phyloP scores from a whole-genome alignment of 192 early-diverging fungal species.

The Jimgerdemannia lactiflua region DNA sequence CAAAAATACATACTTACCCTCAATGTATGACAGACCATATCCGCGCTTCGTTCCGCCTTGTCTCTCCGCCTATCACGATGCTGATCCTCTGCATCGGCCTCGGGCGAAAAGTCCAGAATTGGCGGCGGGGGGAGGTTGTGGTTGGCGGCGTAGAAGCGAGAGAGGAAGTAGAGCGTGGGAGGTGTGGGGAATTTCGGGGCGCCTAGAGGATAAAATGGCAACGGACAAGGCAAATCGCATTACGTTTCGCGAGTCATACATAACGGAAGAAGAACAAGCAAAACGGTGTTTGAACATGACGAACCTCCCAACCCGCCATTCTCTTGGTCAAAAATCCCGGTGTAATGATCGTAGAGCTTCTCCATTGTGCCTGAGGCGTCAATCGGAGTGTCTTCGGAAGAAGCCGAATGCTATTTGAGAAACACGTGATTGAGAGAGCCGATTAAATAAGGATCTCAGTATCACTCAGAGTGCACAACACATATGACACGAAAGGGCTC shows the following conservation, averaged over 20 bases:
- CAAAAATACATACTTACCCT: slow-evolving; percentile 16
- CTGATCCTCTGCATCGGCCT: not conserved
- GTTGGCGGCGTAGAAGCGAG: slow-evolving; percentile 39
- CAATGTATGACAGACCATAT: slow-evolving; percentile 39
- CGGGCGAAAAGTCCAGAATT: not conserved
- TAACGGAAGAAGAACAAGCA: no score
- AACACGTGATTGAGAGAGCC: not conserved
- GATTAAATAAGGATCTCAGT: no score
- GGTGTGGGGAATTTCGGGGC: slow-evolving; percentile 66
- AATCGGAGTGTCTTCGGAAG: not conserved
- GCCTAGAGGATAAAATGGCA: not conserved
- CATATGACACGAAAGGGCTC: not conserved
- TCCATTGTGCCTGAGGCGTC: not conserved
- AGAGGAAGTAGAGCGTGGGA: slow-evolving; percentile 48
- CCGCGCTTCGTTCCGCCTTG: slow-evolving; percentile 21
- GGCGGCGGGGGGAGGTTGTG: not conserved
- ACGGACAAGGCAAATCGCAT: not conserved
- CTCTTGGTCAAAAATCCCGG: slow-evolving; percentile 33
- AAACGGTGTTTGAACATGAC: not conserved
- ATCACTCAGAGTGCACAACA: not conserved
- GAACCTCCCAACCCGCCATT: slow-evolving; percentile 50
- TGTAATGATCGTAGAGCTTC: slow-evolving; percentile 35
- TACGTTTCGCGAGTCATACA: no score
- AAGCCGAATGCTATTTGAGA: not conserved
- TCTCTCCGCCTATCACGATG: not conserved